Conservation (phyloP, 129 eudicot genomes). For the Arctium minus region DNA sequence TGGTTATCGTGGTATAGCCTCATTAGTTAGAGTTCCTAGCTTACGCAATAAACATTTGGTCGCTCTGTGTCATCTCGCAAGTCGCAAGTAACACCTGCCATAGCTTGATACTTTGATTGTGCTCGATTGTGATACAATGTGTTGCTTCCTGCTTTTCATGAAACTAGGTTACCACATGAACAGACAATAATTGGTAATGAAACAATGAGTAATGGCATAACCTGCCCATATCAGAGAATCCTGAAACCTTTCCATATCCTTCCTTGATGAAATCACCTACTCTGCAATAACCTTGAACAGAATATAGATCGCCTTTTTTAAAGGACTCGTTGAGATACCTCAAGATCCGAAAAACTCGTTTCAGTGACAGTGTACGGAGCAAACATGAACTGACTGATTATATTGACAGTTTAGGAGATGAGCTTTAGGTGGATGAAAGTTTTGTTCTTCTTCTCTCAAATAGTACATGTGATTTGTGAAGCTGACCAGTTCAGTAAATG, state of each 20-base stretch:
- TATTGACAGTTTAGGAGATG: background rate
- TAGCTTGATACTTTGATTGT: background rate
- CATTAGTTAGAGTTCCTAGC: background rate
- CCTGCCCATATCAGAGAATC: background rate
- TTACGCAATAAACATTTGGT: background rate
- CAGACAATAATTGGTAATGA: background rate
- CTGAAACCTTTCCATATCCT: background rate
- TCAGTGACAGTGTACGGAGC: background rate
- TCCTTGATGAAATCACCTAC: background rate
- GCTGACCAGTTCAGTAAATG: background rate
- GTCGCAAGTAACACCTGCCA: too few species aligned
- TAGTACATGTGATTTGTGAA: background rate
- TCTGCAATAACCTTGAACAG: background rate
- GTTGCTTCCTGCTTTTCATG: background rate
- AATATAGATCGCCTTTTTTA: background rate
- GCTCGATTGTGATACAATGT: background rate
- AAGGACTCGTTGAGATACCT: background rate
- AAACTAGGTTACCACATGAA: background rate
- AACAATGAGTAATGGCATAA: background rate
- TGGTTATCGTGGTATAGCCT: background rate
- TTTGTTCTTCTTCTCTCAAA: background rate
- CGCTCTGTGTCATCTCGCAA: background rate
- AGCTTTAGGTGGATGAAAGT: background rate
- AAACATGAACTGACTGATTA: background rate
- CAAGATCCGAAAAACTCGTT: background rate